phyloP scores from a whole-genome alignment of 441 rosid genomes.

The Mallotus japonicus region DNA sequence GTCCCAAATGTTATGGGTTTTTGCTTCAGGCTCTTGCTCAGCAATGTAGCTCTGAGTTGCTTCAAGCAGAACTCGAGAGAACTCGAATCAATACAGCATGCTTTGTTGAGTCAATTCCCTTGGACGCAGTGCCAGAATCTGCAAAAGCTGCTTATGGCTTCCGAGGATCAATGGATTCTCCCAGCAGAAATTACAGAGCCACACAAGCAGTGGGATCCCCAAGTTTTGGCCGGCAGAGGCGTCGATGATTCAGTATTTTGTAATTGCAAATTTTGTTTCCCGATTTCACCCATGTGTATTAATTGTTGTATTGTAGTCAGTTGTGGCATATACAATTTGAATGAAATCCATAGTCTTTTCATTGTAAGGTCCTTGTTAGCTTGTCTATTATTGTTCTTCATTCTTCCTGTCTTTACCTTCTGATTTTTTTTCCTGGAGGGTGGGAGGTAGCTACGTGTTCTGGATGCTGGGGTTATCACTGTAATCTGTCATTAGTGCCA shows the following conservation, averaged over 20 bases:
- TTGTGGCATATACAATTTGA: constrained; percentile 14
- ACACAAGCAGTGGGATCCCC: constrained; percentile 64
- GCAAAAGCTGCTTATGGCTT: constrained; percentile 63
- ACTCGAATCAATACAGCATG: constrained; percentile 92
- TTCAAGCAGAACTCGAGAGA: constrained; percentile 84
- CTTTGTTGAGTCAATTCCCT: constrained; percentile 63
- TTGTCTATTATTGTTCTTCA: neutral
- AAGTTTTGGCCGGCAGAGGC: constrained; percentile 53
- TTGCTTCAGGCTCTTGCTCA: constrained; percentile 73
- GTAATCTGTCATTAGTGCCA: too few relatives aligned
- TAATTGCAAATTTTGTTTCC: constrained; percentile 11
- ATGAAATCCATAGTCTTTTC: constrained; percentile 25
- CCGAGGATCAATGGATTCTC: constrained; percentile 67
- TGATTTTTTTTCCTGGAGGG: neutral
- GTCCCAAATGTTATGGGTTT: constrained; percentile 4
- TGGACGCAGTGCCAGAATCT: constrained; percentile 61
- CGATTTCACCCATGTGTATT: constrained; percentile 9
- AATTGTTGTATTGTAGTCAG: constrained; percentile 24
- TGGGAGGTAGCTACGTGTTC: too few relatives aligned
- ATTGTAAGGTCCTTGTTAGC: constrained; percentile 4
- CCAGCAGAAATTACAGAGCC: constrained; percentile 64
- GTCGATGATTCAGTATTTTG: constrained; percentile 39
- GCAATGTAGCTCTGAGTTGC: constrained; percentile 74
- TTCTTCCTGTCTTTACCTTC: neutral
- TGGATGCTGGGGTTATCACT: too few relatives aligned